Evolutionary conservation across 2,329 filamentous ascomycete genomes (phyloP).

Genomic region (Penicillium sp.): DNA sequence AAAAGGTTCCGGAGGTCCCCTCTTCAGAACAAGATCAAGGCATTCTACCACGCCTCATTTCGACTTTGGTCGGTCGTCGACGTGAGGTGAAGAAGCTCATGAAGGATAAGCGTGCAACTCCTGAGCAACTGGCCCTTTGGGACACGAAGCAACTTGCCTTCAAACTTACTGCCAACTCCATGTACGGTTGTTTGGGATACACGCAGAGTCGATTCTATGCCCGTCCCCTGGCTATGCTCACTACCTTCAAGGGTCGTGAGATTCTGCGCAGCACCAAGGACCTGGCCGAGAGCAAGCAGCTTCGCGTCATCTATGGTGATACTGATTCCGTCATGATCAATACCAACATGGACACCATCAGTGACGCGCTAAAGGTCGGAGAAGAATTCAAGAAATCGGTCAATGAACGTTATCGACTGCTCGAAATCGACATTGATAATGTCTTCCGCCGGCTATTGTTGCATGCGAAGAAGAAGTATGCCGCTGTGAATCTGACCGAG

Average conservation of each 20-base stretch:
- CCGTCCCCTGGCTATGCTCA: conserved; percentile 90
- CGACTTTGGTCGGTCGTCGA: conserved; percentile 85
- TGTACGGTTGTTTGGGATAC: conserved; percentile 98
- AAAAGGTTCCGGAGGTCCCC: conserved; percentile 87
- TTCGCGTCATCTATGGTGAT: conserved; percentile 97
- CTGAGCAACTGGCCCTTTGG: conserved; percentile 89
- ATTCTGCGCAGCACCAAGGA: conserved; percentile 96
- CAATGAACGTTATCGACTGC: conserved; percentile 87
- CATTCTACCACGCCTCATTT: conserved; percentile 87
- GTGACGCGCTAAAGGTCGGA: conserved; percentile 87
- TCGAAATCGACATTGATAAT: conserved; percentile 99
- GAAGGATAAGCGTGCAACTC: conserved; percentile 87
- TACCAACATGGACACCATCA: conserved; percentile 91
- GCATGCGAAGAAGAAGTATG: conserved; percentile 99
- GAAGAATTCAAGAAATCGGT: conserved; percentile 94
- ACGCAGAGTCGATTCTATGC: conserved; percentile 97
- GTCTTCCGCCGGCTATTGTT: conserved; percentile 90
- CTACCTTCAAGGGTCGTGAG: conserved; percentile 95
- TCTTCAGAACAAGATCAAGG: conserved; percentile 73
- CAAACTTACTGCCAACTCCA: conserved; percentile 97
- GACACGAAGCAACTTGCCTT: conserved; percentile 97
- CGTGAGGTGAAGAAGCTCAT: conserved; percentile 94
- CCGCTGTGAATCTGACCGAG: conserved; percentile 90
- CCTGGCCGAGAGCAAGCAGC: conserved; percentile 84
- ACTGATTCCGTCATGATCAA: conserved; percentile 99